A percentile compares a stretch with the other conserved stretches of the same genome.
These are phyloP conservation scores for Chytriomyces hyalinus DNA, from an alignment of 192 early-diverging fungal species.

Conservation along the genomic window DNA sequence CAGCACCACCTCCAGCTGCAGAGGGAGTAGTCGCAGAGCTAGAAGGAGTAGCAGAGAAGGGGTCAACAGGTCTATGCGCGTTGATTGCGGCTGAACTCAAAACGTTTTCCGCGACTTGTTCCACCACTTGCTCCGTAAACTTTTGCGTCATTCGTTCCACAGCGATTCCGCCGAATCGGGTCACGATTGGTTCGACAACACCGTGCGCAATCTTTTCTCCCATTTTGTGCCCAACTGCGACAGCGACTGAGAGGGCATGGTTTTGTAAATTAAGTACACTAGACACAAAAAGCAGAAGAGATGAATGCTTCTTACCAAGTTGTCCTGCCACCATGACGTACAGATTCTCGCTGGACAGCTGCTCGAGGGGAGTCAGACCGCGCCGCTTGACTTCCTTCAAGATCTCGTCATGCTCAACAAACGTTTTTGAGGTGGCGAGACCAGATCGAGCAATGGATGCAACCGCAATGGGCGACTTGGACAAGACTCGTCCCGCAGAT, in stretches of 20 bases:
- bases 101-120: conserved; percentile 16
- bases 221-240: conserved; percentile 30
- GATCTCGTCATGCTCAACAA: conserved; percentile 8
- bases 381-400: conserved; percentile 17
- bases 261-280: background rate
- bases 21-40: no score
- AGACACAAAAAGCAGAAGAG: background rate
- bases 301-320: background rate
- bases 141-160: conserved; percentile 23
- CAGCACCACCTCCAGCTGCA: background rate
- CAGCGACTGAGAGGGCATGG: conserved; percentile 21
- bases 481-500: background rate
- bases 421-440: background rate
- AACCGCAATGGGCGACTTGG: conserved; percentile 4
- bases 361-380: conserved; percentile 1
- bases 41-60: background rate
- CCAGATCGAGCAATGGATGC: background rate
- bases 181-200: conserved; percentile 21
- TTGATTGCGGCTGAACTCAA: background rate
- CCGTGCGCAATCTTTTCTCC: conserved; percentile 10
- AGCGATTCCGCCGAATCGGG: conserved; percentile 29
- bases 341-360: conserved; percentile 19
- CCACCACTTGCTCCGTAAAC: conserved; percentile 13
- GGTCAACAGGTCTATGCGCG: background rate
- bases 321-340: conserved; percentile 31